phyloP scores from a whole-genome alignment of 1,284 basidiomycete genomes.

The Cryptococcus amylolentus region DNA sequence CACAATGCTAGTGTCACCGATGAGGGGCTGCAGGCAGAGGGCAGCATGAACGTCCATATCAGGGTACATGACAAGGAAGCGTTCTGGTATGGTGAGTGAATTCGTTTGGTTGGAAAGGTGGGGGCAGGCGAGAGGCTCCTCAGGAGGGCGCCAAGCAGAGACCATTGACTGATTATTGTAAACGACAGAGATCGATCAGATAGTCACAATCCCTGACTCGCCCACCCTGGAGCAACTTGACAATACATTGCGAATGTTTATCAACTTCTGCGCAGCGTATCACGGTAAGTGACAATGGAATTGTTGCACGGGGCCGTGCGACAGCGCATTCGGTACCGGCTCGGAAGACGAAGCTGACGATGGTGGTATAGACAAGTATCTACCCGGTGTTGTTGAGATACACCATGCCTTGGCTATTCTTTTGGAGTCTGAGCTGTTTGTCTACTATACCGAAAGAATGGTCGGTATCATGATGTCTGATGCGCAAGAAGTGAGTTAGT shows the following conservation, averaged over 20 bases:
- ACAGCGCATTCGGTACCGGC: neutral
- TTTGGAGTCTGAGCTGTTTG: slow-evolving; percentile 76
- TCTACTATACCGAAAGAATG: slow-evolving; percentile 85
- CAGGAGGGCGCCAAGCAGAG: neutral
- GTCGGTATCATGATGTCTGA: slow-evolving; percentile 67
- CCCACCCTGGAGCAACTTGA: slow-evolving; percentile 72
- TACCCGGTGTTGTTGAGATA: slow-evolving; percentile 73
- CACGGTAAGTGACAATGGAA: slow-evolving; percentile 61
- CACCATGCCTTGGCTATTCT: slow-evolving; percentile 72
- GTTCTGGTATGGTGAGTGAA: slow-evolving; percentile 31
- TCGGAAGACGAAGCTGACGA: neutral
- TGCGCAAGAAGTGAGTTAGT: slow-evolving; percentile 60
- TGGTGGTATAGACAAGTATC: slow-evolving; percentile 63
- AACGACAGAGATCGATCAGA: slow-evolving; percentile 72
- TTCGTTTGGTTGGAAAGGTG: neutral
- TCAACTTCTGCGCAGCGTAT: slow-evolving; percentile 73
- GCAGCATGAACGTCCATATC: slow-evolving; percentile 27
- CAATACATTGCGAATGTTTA: slow-evolving; percentile 67
- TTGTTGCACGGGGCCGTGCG: neutral
- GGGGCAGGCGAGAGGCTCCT: no score
- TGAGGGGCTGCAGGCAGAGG: slow-evolving; percentile 4
- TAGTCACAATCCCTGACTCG: slow-evolving; percentile 63
- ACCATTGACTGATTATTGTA: neutral
- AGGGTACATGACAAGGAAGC: slow-evolving; percentile 26
- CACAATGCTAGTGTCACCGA: neutral